Evolutionary conservation across 2,329 filamentous ascomycete genomes (phyloP), one percentile per base, ranked within the genome.

Genomic region (Sclerotinia spermophila): DNA sequence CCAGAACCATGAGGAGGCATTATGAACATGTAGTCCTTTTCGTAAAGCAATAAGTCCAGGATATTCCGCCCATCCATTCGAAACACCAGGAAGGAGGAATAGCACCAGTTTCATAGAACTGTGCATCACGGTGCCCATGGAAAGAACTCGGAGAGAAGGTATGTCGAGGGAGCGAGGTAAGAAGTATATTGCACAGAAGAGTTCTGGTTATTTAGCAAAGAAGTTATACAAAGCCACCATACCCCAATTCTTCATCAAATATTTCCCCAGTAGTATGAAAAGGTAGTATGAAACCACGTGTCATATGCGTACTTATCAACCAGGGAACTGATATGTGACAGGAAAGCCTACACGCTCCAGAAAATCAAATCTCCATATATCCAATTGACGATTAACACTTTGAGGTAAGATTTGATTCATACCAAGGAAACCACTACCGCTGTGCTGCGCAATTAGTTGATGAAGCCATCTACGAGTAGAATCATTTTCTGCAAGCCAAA

Each of bases 401-500:
- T 48, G 66, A 10, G 67, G 67, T n/a, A 71, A 40, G 19, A 68
- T 51, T 33, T 61, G 44, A 17, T 61, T 68, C 17, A 62, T 11
- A 19, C 45, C 56, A 56, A 68, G 56, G 45, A 69, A 60, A 38
- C 66, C 69, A 61, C 40, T 40, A 5, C 42, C 33, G 13, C 24
- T 21, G 24, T 10, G 44, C 24, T 56, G 38, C 13, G 30, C 35
- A 27, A 68, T 19, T 15, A 71, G 17, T 21, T 62, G 44, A 17
- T 40, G 27, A 38, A 62, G 27, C 38, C 33, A 71, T 40, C n/a
- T 53, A 33, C 69, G 69, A 24, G 69, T 62, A 35, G n/a, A 19
- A 17, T 71, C 69, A 24, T 71, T 71, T 48, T 68, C 65, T 24
- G 35, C 66, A 30, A 69, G 13, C 69, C 69, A 71, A 45, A 58